Base-by-base conservation (phyloP, 495 filamentous ascomycete genomes). In the Hypoxylon rickii region DNA sequence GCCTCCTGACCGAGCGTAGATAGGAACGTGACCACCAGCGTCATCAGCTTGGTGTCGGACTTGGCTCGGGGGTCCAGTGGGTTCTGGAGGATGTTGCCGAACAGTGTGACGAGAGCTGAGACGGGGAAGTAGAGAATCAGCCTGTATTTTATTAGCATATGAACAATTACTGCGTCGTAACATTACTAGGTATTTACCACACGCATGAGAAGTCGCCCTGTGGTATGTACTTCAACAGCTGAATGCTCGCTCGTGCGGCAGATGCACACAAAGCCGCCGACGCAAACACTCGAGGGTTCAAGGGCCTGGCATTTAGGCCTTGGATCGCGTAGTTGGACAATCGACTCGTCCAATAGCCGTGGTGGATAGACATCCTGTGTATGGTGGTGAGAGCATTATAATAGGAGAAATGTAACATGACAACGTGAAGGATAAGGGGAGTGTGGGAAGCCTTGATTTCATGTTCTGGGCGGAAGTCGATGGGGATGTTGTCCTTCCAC, bases 311-410 rank as follows among this genome's bases (percentile, higher is more conserved):
- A 71, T 96, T 97, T 31, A 96, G 72, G 4, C 94, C 94, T 63
- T 94, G 89, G 34, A 97, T 92, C 1, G 94, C 94, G 69, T 90
- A 98, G 61, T 97, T 93, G 20, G 92, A 96, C 17, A 97, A 77
- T 34, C 94, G 84, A 63, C 89, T 96, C 6, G 92, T 96, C 94
- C 94, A 98, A 75, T 96, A 97, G 1, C 94, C 94, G 67, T 97
- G 95, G 69, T 98, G 94, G 43, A 97, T 86, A 3, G 90, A 95
- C 94, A 97, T 97, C 17, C 94, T 89, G 73, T 98, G 94, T 46
- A 98, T 96, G 1, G 94, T 98, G 11, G 92, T 97, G 48, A 98
- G 78, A 63, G 90, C 95, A 68, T 97, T 98, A 76, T 98, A 97
- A 73, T 98, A 98, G 24, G 90, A 85, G 67, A 97, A 96, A 66